Base-by-base conservation (phyloP, 805 yeast genomes). In the Saturnispora quitensis region DNA sequence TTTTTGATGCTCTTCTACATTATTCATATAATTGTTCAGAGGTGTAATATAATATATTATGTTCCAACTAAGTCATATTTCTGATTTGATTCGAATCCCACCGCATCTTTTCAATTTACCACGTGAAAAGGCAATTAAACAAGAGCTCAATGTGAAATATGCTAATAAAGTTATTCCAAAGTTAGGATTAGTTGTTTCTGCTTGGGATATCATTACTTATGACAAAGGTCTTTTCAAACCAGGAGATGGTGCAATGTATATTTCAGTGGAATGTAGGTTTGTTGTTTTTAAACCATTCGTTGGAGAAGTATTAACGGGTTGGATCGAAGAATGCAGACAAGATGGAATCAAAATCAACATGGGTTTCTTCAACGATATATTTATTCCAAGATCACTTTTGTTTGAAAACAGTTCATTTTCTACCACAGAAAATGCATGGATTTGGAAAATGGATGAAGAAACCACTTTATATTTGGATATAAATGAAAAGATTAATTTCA, bases 281-380 rank as follows among this genome's bases (percentile, higher is more conserved):
- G 72, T 90, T 9, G 83, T 91, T 2, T 93, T 93, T 76, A 86
- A 90, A 57, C 99, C 99, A 0, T 91, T 91, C 67, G 82, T 88
- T 1, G 99, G 99, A 9, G 99, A 93, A 65, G 80, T 91, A 7
- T 66, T 93, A 25, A 83, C 89, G 0, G 99, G 99, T 1, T 89
- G 95, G 91, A 88, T 93, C 34, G 82, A 89, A 42, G 86, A 89
- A 58, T 87, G 96, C 69, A 77, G 89, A 4, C 77, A 81, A 22
- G 95, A 89, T 50, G 99, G 99, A 2, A 80, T 93, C 55, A 85
- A 87, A 64, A 82, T 87, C 38, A 79, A 83, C 55, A 75, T 89
- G 75, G 96, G 86, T 55, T 86, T 93, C 66, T 93, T 93, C 64
- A 89, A 89, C 65, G 97, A 93, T 66, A 82, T 93, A 10, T 87